Evolutionary conservation across 2,329 filamentous ascomycete genomes (phyloP).

Genomic region (Botrytis medusae): DNA sequence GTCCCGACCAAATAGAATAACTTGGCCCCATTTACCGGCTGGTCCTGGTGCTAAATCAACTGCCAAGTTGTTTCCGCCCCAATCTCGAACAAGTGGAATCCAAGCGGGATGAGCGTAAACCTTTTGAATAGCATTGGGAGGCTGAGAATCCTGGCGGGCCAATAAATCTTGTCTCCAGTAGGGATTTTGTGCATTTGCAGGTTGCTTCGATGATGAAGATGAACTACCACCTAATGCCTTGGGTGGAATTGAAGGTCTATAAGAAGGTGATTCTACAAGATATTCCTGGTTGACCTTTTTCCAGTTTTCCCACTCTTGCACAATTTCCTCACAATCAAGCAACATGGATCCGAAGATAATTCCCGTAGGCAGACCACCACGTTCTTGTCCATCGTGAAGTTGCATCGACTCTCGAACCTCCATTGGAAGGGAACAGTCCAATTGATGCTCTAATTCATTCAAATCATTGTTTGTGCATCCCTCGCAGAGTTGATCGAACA

Average conservation of each 20-base stretch:
- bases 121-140: constrained; percentile 82
- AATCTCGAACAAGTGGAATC: constrained; percentile 95
- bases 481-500: constrained; percentile 90
- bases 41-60: constrained; percentile 91
- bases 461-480: constrained; percentile 91
- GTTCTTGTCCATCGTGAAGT: constrained; percentile 95
- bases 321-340: constrained; percentile 95
- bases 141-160: constrained; percentile 82
- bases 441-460: constrained; percentile 93
- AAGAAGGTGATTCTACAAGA: constrained; percentile 54
- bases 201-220: constrained; percentile 66
- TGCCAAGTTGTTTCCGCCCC: constrained; percentile 97
- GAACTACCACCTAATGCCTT: constrained; percentile 68
- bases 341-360: constrained; percentile 94
- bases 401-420: constrained; percentile 91
- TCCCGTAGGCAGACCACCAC: constrained; percentile 84
- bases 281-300: constrained; percentile 89
- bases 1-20: constrained; percentile 94
- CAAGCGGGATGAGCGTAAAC: constrained; percentile 91
- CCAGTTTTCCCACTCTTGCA: constrained; percentile 98
- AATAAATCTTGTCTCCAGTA: constrained; percentile 85
- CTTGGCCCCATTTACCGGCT: constrained; percentile 88
- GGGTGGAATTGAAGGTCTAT: constrained; percentile 62
- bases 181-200: constrained; percentile 53
- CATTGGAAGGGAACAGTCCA: constrained; percentile 90